Base-by-base conservation (phyloP, 345 rosid species). In the Stellera chamaejasme region DNA sequence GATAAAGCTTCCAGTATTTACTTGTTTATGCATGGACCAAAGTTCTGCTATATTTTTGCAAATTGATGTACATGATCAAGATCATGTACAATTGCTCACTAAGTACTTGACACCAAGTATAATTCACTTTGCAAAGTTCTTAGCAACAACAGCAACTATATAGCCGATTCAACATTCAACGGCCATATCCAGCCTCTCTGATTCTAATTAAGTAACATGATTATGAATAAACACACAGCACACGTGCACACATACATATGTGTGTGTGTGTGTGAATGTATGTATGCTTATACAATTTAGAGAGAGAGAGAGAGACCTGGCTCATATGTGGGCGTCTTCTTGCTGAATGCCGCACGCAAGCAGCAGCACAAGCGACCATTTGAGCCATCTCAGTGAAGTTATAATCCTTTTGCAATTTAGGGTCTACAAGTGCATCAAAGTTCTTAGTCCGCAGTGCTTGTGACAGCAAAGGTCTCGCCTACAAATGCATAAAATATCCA, bases 331-430 rank as follows among this genome's bases (percentile, higher is more conserved):
- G 98, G 0, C 95, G 81, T 48, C 63, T 79, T 45, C 76, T 74
- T 8, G 95, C 86, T 27, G 92, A 91, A 64, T 88, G 88, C 9
- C 81, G 92, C 19, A 88, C 79, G 23, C 90, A 77, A 60, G 86
- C 85, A 50, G 92, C 95, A 65, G 96, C 90, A 62, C 90, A 88
- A 58, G 92, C 84, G 60, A 78, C 73, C 82, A 88, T 69, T 61
- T 79, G 78, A 13, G 72, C 52, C 90, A 91, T 76, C 67, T 88
- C 96, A 43, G 42, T 46, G 13, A 56, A 41, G 52, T 69, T 73
- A 5, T 72, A 91, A 39, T 72, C 66, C 12, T 76, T 48, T 59
- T 76, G 64, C 74, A 91, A 63, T 54, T 71, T 75, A 23, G 76
- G 75, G 61, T 88, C 98, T 59, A 68, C 80, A 47, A 91, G 64